Evolutionary conservation across 768 basidiomycete genomes (phyloP), one percentile per base, ranked within the genome.

Genomic region (Boletus barrowsii): DNA sequence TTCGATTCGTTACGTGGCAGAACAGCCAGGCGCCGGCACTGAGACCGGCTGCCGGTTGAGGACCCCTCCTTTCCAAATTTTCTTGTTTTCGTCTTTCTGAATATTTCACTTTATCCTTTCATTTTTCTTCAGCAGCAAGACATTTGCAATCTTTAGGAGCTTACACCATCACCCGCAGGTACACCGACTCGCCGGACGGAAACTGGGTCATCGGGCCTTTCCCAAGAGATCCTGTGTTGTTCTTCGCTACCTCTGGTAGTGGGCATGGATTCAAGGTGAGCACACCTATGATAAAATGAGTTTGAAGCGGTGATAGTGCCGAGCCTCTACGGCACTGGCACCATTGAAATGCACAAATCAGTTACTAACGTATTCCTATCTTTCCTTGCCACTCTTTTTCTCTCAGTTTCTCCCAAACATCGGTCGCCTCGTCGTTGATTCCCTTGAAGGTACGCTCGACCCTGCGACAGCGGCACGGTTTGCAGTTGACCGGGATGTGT

Each of bases 151-250:
- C 22, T 13, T 22, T 17, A 3, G 20, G 36, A 11, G 24, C 55
- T 61, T 17, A 61, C n/a, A 1, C 33, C 11, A 37, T 18, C 5
- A 35, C 22, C 1, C 30, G 9, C 58, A 94, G 92, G 92, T 98
- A 98, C 68, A 87, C 87, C 22, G 95, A 97, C 62, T 84, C 93
- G 5, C 79, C 84, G 1, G 88, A 94, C 63, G 86, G 83, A 4
- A 81, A 98, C 69, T 98, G 93, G 91, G 74, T 97, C 41, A 91
- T 98, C 59, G 90, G 93, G 24, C 82, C 88, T 59, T 78, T 79
- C 24, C 83, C 84, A 0, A 68, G 69, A 14, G 78, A 86, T 59
- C 70, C 74, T 24, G 79, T 79, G 7, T 66, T 98, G 11, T 69
- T 94, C 49, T 69, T 98, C 29, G 95, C 93, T 1, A 95, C 95